These are phyloP conservation scores for Rusavskia elegans DNA, from an alignment of 495 filamentous ascomycete species.

Conservation along the genomic window DNA sequence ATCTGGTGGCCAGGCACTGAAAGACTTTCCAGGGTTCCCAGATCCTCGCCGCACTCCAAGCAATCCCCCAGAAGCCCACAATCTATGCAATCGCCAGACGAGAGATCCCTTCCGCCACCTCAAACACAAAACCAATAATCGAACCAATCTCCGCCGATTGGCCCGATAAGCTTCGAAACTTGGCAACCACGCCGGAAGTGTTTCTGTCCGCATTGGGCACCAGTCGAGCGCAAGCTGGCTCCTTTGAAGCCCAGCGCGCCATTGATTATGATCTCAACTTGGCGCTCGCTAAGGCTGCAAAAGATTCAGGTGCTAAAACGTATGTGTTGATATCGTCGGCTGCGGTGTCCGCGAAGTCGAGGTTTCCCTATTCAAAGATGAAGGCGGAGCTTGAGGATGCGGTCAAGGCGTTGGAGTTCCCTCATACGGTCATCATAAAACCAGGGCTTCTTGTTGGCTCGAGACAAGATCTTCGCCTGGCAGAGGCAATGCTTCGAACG, in stretches of 20 bases:
- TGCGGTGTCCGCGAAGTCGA: conserved; percentile 30
- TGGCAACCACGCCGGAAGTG: conserved; percentile 38
- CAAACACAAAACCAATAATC: conserved; percentile 29
- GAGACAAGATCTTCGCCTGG: conserved; percentile 39
- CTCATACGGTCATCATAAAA: conserved; percentile 53
- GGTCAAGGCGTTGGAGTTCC: conserved; percentile 54
- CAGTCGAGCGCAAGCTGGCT: conserved; percentile 46
- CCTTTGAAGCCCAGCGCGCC: conserved; percentile 57
- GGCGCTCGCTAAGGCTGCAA: conserved; percentile 49
- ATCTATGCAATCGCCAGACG: conserved; percentile 33
- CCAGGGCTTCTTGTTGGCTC: conserved; percentile 63
- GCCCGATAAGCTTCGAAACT: conserved; percentile 33
- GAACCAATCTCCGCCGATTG: conserved; percentile 35
- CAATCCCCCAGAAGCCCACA: conserved; percentile 21
- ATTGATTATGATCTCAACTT: conserved; percentile 64
- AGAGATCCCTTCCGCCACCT: conserved; percentile 17
- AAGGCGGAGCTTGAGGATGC: conserved; percentile 69
- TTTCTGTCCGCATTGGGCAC: conserved; percentile 55
- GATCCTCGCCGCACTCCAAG: conserved; percentile 30
- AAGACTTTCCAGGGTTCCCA: conserved; percentile 24
- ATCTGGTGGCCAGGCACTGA: neutral
- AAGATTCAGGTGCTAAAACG: conserved; percentile 41
- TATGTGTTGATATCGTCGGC: conserved; percentile 52
- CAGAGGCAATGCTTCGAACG: conserved; percentile 25
- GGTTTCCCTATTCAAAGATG: conserved; percentile 49